Evolutionary conservation across 176 grass and related monocot species (phyloP).

Genomic region (Pharus latifolius): DNA sequence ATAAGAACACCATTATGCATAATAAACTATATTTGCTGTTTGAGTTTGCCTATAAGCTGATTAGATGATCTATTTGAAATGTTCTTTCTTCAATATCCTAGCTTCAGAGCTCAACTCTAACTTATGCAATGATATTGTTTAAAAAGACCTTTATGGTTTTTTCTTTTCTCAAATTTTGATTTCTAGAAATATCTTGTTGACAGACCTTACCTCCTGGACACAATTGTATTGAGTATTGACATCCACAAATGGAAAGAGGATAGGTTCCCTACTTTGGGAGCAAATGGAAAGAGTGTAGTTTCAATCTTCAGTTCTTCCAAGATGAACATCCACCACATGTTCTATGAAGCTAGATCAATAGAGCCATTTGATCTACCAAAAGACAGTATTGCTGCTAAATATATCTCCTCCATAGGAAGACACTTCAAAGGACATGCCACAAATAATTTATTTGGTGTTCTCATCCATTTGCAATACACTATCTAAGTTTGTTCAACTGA

Average conservation of each 20-base stretch:
- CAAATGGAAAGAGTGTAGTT: not conserved
- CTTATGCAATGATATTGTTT: not conserved
- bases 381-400: not conserved
- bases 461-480: not conserved
- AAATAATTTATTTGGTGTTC: not conserved
- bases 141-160: not conserved
- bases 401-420: not conserved
- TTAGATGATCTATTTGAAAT: not conserved
- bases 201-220: not conserved
- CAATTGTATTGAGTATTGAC: not conserved
- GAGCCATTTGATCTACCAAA: not conserved
- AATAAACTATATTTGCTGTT: not conserved
- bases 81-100: not conserved
- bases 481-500: not conserved
- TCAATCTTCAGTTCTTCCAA: not conserved
- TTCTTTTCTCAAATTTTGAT: not conserved
- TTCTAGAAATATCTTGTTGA: not conserved
- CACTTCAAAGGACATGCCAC: not conserved
- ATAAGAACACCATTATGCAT: not conserved
- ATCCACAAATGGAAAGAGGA: no score
- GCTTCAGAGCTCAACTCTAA: not conserved
- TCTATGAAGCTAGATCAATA: not conserved
- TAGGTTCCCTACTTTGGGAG: not conserved
- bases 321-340: not conserved
- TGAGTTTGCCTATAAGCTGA: not conserved